A percentile compares a stretch with the other conserved stretches of the same genome.
phyloP scores from a whole-genome alignment of 2,329 filamentous ascomycete genomes.

The Xylariaceae sp. region DNA sequence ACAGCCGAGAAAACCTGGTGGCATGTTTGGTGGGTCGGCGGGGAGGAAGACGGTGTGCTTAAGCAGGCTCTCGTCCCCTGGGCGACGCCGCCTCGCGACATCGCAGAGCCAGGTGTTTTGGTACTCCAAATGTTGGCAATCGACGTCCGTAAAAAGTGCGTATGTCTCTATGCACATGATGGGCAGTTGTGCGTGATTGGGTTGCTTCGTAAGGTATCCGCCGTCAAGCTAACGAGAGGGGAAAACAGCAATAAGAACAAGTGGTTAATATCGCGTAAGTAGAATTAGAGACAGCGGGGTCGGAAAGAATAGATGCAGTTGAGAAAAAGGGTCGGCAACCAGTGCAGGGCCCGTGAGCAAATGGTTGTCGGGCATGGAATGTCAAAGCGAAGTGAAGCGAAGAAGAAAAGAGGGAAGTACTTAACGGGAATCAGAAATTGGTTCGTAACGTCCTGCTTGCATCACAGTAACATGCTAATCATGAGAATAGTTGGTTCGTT shows the following conservation, averaged over 20 bases:
- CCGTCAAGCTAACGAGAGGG: not conserved
- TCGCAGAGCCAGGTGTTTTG: conserved; percentile 36
- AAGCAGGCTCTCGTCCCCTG: conserved; percentile 24
- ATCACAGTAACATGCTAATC: not conserved
- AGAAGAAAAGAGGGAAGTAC: not conserved
- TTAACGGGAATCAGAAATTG: not conserved
- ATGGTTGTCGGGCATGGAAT: not conserved
- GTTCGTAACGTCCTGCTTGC: not conserved
- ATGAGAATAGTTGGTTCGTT: not conserved
- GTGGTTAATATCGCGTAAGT: not conserved
- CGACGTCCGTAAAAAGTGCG: conserved; percentile 22
- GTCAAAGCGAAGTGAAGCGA: not conserved
- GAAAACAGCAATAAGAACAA: not conserved
- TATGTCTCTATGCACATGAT: conserved; percentile 36
- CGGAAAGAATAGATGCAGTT: not conserved
- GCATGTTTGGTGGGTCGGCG: conserved; percentile 18
- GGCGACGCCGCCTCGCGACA: conserved; percentile 22
- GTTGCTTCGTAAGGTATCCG: not conserved
- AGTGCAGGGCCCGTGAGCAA: not conserved
- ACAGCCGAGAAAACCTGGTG: conserved; percentile 23
- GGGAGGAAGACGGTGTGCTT: conserved; percentile 24
- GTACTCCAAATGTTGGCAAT: conserved; percentile 34
- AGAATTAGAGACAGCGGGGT: not conserved
- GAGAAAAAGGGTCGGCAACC: not conserved
- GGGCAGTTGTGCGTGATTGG: not conserved